Percentiles rank a stretch among this genome's conserved stretches.
phyloP scores from a whole-genome alignment of 1,284 basidiomycete genomes.

The Ceratobasidium sp. region DNA sequence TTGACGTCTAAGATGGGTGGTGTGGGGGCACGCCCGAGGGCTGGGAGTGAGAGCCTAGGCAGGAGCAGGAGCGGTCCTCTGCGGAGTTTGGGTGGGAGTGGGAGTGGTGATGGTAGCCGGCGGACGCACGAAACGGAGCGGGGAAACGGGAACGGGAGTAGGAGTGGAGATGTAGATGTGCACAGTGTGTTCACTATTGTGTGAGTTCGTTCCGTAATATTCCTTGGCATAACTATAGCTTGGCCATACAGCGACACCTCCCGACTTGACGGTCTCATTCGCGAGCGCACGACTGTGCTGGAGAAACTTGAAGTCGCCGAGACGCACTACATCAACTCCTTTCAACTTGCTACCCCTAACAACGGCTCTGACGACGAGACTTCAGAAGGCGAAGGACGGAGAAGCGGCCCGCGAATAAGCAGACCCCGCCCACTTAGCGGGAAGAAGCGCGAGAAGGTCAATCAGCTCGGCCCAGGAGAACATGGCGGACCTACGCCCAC shows the following conservation, averaged over 20 bases:
- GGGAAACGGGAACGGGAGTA: slow-evolving; percentile 61
- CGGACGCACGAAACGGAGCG: slow-evolving; percentile 32
- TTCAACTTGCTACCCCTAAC: slow-evolving; percentile 77
- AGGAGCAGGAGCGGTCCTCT: slow-evolving; percentile 48
- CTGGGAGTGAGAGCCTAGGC: slow-evolving; percentile 41
- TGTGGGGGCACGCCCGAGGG: slow-evolving; percentile 47
- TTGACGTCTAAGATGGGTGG: slow-evolving; percentile 55
- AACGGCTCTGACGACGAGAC: slow-evolving; percentile 55
- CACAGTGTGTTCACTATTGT: slow-evolving; percentile 79
- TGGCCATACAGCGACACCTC: slow-evolving; percentile 70
- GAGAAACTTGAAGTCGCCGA: slow-evolving; percentile 84
- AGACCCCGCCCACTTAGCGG: slow-evolving; percentile 69
- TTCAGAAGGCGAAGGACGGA: not conserved
- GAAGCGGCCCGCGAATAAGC: slow-evolving; percentile 69
- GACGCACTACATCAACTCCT: slow-evolving; percentile 80
- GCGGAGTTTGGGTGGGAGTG: slow-evolving; percentile 53
- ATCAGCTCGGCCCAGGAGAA: slow-evolving; percentile 56
- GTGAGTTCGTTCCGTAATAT: slow-evolving; percentile 60
- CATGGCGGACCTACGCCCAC: slow-evolving; percentile 68
- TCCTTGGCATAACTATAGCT: slow-evolving; percentile 40
- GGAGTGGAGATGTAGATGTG: slow-evolving; percentile 72
- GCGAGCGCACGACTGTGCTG: slow-evolving; percentile 78
- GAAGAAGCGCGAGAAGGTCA: slow-evolving; percentile 21
- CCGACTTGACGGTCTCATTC: slow-evolving; percentile 73
- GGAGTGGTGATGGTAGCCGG: slow-evolving; percentile 55